Conservation (phyloP, 108 stramenopile species). For the Seminavis robusta region DNA sequence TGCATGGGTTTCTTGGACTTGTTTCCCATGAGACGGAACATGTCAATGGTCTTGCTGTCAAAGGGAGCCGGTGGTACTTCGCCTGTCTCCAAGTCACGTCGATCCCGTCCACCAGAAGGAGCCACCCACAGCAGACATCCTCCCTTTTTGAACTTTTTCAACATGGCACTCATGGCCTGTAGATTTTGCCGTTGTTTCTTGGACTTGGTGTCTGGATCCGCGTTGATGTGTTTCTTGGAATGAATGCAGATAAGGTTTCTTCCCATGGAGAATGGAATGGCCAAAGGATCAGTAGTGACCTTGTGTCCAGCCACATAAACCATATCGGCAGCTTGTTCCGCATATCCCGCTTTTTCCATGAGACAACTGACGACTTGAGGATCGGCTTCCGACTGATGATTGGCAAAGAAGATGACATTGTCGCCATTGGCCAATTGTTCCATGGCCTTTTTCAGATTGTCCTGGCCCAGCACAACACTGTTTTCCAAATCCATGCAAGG, state of each 20-base stretch:
- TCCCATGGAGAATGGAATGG: conserved; percentile 95
- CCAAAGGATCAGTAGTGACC: conserved; percentile 88
- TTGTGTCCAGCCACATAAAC: conserved; percentile 94
- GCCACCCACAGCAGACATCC: conserved; percentile 94
- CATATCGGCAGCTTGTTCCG: conserved; percentile 59
- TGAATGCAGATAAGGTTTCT: conserved; percentile 93
- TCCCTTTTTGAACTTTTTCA: conserved; percentile 73
- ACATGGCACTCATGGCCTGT: conserved; percentile 84
- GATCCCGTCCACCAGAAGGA: conserved; percentile 93
- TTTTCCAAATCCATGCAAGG: conserved; percentile 75
- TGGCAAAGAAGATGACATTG: conserved; percentile 92
- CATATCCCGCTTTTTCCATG: conserved; percentile 63
- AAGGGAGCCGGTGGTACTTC: conserved; percentile 89
- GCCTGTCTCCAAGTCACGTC: conserved; percentile 69
- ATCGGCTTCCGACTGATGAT: conserved; percentile 97
- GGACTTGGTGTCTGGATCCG: conserved; percentile 86
- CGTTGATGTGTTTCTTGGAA: conserved; percentile 96
- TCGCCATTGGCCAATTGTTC: conserved; percentile 74
- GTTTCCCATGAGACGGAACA: conserved; percentile 93
- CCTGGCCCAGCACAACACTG: conserved; percentile 69
- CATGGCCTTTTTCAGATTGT: conserved; percentile 67
- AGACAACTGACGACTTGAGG: conserved; percentile 84
- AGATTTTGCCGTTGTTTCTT: conserved; percentile 86
- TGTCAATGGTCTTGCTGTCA: conserved; percentile 92
- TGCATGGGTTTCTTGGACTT: conserved; percentile 86